phyloP scores from a whole-genome alignment of 108 stramenopile species.

The Fistulifera pelliculosa region DNA sequence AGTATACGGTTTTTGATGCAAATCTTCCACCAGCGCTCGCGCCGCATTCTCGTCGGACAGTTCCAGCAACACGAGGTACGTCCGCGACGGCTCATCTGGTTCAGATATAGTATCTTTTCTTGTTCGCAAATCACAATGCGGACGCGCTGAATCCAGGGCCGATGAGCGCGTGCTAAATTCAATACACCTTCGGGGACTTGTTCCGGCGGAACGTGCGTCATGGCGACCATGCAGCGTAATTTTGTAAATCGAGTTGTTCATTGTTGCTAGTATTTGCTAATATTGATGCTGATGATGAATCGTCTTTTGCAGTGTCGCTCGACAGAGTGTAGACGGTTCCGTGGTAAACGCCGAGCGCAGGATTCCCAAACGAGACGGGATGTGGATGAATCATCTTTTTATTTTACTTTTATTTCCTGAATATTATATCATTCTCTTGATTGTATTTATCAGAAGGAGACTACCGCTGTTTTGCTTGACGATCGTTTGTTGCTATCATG shows the following conservation, averaged over 20 bases:
- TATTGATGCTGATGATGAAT: background rate
- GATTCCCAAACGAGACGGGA: slow-evolving; percentile 64
- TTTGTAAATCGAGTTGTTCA: no score
- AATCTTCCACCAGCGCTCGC: slow-evolving; percentile 43
- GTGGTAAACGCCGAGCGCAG: slow-evolving; percentile 55
- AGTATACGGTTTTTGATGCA: slow-evolving; percentile 61
- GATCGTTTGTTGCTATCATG: no score
- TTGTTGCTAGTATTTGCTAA: slow-evolving; percentile 8
- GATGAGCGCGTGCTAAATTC: slow-evolving; percentile 56
- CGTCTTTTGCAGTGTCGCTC: background rate
- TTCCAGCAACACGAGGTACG: slow-evolving; percentile 53
- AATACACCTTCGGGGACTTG: slow-evolving; percentile 80
- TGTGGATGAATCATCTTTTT: slow-evolving; percentile 22
- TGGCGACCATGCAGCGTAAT: slow-evolving; percentile 71
- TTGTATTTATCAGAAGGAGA: no score
- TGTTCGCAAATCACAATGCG: slow-evolving; percentile 56
- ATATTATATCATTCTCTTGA: no score
- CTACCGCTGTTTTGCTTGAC: no score
- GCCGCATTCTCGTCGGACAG: slow-evolving; percentile 44
- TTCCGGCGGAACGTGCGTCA: slow-evolving; percentile 70
- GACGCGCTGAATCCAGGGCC: slow-evolving; percentile 60
- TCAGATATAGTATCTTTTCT: slow-evolving; percentile 17
- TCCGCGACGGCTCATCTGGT: no score
- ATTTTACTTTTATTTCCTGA: no score
- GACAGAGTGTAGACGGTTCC: slow-evolving; percentile 47